Percentiles rank a stretch among this genome's conserved stretches.
These are phyloP conservation scores for Delitschia confertaspora DNA, from an alignment of 495 filamentous ascomycete genomes.

Conservation along the genomic window DNA sequence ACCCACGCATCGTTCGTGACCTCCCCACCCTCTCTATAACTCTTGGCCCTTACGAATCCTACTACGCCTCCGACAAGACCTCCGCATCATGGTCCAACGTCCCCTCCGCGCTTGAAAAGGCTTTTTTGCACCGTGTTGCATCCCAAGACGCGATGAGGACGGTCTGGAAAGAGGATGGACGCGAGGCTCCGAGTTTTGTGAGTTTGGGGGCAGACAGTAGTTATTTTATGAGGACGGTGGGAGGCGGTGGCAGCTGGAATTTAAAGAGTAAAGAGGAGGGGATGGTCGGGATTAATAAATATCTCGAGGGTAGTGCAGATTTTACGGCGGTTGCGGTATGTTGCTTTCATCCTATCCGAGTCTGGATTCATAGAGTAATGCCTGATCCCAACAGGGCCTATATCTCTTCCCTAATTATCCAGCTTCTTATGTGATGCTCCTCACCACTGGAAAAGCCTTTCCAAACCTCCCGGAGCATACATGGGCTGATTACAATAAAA, in stretches of 20 bases:
- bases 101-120: conserved; percentile 21
- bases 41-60: conserved; percentile 25
- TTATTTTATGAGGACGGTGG: conserved; percentile 24
- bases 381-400: conserved; percentile 11
- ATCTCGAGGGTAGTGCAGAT: conserved; percentile 12
- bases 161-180: conserved; percentile 15
- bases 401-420: conserved; percentile 23
- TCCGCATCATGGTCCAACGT: conserved; percentile 20
- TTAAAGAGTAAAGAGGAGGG: conserved; percentile 20
- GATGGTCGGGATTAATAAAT: conserved; percentile 23
- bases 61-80: conserved; percentile 19
- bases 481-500: conserved; percentile 25
- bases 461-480: conserved; percentile 24
- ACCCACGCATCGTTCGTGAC: conserved; percentile 17
- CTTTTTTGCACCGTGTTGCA: conserved; percentile 5
- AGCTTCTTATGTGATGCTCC: conserved; percentile 18
- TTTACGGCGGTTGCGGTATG: conserved; percentile 19
- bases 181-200: conserved; percentile 21
- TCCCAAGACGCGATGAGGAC: conserved; percentile 12
- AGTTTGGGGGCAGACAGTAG: conserved; percentile 21
- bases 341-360: not conserved
- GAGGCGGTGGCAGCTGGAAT: conserved; percentile 24
- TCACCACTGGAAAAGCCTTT: conserved; percentile 23
- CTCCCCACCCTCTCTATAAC: conserved; percentile 20
- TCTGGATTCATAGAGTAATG: not conserved